Evolutionary conservation across 169 alveolate species (phyloP), one percentile per base, ranked within the genome.

Genomic region (Neospora caninum): DNA sequence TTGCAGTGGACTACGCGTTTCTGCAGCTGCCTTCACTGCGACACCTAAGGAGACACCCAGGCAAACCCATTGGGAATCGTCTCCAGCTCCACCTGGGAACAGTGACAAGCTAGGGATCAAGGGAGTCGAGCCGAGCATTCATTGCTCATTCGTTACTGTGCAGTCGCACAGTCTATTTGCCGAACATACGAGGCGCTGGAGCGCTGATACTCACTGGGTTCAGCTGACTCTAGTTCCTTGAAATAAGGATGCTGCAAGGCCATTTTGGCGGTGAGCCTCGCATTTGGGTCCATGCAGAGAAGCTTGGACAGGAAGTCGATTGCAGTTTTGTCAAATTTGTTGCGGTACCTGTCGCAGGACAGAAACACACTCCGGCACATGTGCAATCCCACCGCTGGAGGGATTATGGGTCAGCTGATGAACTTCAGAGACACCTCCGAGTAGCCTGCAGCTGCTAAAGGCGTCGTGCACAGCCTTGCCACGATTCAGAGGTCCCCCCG

Each of bases 221-320:
- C 86, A 13, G 39, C 42, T 6, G 70, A 13, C 34, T 86, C 80
- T 6, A 86, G 80, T 10, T 53, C 49, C 42, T 39, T 43, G 45
- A 86, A 31, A 34, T 86, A 86, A 0, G 92, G 92, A 43, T 86
- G 92, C 45, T 86, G 80, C 42, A 86, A n/a, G 31, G 92, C 92
- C 80, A 36, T 38, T 70, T 43, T 53, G 29, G 92, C 92, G n/a
- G 92, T 86, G 58, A 86, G 70, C 9, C 92, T 78, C 38, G 22
- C 42, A 0, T 43, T 16, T 20, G 92, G 92, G 25, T 86, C 92
- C 80, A 86, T 43, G 42, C 80, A 49, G 49, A 86, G 92, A 43
- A 86, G 80, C 34, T 53, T 43, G 16, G 70, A 34, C 42, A 86
- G 27, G 80, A 86, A 86, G 80, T 86, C 92, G 49, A 86, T 49